Percentiles rank a stretch among this genome's conserved stretches.
These are phyloP conservation scores for Nitzschia inconspicua DNA, from an alignment of 108 stramenopile genomes.

Conservation along the genomic window DNA sequence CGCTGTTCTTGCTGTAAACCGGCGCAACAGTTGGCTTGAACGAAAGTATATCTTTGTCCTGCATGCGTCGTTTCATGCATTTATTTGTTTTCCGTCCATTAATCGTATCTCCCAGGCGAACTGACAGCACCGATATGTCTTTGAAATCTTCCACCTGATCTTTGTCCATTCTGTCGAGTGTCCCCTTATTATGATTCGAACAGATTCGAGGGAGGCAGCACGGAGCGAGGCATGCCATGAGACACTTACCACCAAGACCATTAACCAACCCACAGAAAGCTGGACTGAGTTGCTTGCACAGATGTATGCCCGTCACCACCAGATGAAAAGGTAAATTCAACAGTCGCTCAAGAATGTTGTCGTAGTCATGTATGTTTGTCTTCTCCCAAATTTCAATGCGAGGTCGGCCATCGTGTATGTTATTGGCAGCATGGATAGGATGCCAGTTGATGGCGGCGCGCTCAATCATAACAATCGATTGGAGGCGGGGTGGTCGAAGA, in stretches of 20 bases:
- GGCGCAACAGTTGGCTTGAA: too few species aligned
- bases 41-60: too few species aligned
- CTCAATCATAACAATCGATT: conserved; percentile 59
- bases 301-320: conserved; percentile 65
- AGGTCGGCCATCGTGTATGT: conserved; percentile 28
- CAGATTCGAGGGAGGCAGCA: conserved; percentile 68
- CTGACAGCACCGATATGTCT: too few species aligned
- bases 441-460: conserved; percentile 64
- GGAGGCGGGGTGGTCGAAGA: conserved; percentile 28
- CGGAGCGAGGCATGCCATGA: conserved; percentile 58
- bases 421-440: conserved; percentile 48
- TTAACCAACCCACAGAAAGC: conserved; percentile 58
- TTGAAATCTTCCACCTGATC: too few species aligned
- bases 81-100: too few species aligned
- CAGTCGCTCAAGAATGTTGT: conserved; percentile 49
- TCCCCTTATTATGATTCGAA: conserved; percentile 9
- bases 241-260: conserved; percentile 45
- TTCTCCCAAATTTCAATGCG: conserved; percentile 48
- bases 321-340: conserved; percentile 27
- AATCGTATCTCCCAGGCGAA: too few species aligned
- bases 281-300: conserved; percentile 66
- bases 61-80: too few species aligned
- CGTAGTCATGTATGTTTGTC: conserved; percentile 64
- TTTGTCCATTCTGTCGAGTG: too few species aligned
- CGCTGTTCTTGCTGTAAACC: too few species aligned